Base-by-base conservation (phyloP, 345 rosid genomes). In the Hypericum androsaemum region DNA sequence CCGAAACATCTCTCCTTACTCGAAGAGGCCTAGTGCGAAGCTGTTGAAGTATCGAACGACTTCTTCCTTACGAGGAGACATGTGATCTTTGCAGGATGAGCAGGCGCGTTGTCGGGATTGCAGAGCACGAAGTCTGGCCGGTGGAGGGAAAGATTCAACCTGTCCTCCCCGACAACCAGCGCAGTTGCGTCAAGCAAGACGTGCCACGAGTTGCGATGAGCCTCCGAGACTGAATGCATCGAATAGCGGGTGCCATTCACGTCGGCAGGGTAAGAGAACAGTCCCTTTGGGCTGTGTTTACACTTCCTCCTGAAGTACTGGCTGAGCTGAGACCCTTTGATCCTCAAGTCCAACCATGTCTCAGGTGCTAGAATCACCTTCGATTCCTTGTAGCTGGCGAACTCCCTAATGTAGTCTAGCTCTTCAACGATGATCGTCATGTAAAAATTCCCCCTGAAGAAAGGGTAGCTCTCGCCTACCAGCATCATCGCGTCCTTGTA, bases 141-240 rank as follows among this genome's bases (percentile, higher is more conserved):
- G 53, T 80, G 81, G 22, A 83, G 86, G 32, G 84, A 74, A 11
- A 83, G 77, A 13, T 77, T 73, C 52, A 78, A 42, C 54, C 71
- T 49, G 52, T 78, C 79, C 74, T 72, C 62, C 5, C 82, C 78
- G 4, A 62, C 72, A 32, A 63, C 80, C 28, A 78, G 64, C 12
- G 71, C 69, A 7, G 82, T 72, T 6, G 87, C 78, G 17, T 83
- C 92, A 0, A 80, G 72, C 54, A 83, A 73, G 13, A 83, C 92
- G 10, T 80, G 87, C 92, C 87, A 83, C 8, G 82, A 74, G 58
- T 74, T 80, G 53, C 92, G 50, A 47, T 83, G 90, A 7, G 84
- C 90, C 62, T 83, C 86, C 0, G 86, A 83, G 8, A 80, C 72
- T 86, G 86, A 83, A 47, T 83, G 87, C 84, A 72, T 80, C 0